phyloP scores from a whole-genome alignment of 1,284 basidiomycete species.

The Leccinum pachyderme region DNA sequence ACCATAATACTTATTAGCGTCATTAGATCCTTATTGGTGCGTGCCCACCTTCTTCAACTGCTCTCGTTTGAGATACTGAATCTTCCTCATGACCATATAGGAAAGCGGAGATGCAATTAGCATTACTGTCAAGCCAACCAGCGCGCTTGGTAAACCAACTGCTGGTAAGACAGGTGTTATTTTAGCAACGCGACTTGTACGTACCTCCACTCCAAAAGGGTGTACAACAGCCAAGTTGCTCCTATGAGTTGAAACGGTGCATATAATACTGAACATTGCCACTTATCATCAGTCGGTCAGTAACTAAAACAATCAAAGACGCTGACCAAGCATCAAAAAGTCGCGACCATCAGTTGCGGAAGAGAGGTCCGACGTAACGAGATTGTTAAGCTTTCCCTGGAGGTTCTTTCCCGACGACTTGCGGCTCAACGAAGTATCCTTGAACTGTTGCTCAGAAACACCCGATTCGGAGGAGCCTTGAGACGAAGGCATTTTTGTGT shows the following conservation, averaged over 20 bases:
- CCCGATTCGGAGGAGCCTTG: background rate
- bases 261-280: background rate
- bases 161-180: background rate
- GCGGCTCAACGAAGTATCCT: background rate
- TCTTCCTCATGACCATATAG: background rate
- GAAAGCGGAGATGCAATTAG: background rate
- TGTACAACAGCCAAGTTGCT: background rate
- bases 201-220: background rate
- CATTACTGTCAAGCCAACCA: conserved; percentile 1
- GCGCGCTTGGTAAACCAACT: background rate
- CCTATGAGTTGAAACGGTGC: background rate
- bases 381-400: conserved; percentile 1
- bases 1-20: background rate
- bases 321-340: background rate
- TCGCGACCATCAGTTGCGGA: background rate
- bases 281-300: background rate
- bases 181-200: background rate
- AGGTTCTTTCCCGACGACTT: background rate
- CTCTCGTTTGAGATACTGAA: background rate
- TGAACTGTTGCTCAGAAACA: background rate
- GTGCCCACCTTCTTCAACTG: background rate
- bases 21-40: background rate
- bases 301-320: background rate
- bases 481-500: background rate
- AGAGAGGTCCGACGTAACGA: background rate